Base-by-base conservation (phyloP, 176 grass and related monocot genomes). In the Stipa capillata region DNA sequence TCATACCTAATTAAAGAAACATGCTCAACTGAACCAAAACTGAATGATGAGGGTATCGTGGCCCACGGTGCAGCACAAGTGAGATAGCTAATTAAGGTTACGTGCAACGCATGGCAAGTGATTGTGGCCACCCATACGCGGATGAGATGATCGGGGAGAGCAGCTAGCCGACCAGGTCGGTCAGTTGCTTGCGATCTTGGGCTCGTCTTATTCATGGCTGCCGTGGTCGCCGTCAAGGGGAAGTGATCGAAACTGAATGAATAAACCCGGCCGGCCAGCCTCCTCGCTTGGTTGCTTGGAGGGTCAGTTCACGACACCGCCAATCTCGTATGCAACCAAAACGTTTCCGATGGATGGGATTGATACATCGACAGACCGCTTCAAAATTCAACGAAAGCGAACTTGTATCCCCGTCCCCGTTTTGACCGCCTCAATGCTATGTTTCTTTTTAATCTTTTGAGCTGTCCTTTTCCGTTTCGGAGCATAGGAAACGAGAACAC, bases 141-240 rank as follows among this genome's bases (percentile, higher is more conserved):
- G 52, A 21, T 55, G 21, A 55, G 52, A 55, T 9, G 52, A 55
- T 55, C 6, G n/a, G 15, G 65, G 41, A 13, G 5, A 18, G 7
- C 69, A 54, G 32, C 7, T 25, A 61, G 79, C 52, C 79, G 52
- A 57, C 65, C 34, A 32, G 50, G 34, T 54, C 78, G 65, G 66
- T 23, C 28, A 48, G 69, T 77, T 84, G 73, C 82, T 68, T 84
- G 51, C 40, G 82, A 65, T 24, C 9, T 0, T 56, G 39, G 49
- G 69, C 80, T 45, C 31, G 31, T 25, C 75, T 62, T 14, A 21
- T 14, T 11, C 57, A 14, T 65, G 31, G 52, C 34, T 39, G 51
- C 27, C 18, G 20, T n/a, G 6, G 29, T 64, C 64, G 18, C 23
- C 48, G 25, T 39, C 44, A 25, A 23, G 55, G 13, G n/a, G 31